phyloP scores from a whole-genome alignment of 441 rosid genomes.

The Pelargonium cotyledonis region DNA sequence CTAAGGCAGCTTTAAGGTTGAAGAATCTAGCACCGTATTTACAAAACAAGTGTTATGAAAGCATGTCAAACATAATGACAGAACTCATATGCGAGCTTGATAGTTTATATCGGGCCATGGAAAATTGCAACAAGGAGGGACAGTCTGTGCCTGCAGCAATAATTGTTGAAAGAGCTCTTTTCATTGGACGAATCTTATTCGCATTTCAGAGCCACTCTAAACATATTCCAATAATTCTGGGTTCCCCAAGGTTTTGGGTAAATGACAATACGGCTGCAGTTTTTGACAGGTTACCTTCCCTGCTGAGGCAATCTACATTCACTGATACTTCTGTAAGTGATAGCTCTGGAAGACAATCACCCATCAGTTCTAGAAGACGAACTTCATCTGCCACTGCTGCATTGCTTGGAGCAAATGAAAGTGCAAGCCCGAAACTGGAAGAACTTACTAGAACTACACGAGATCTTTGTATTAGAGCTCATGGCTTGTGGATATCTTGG shows the following conservation, averaged over 20 bases:
- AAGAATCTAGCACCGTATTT: constrained; percentile 71
- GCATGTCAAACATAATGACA: constrained; percentile 56
- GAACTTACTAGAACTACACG: constrained; percentile 51
- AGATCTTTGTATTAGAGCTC: constrained; percentile 81
- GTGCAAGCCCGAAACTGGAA: constrained; percentile 67
- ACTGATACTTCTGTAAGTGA: constrained; percentile 37
- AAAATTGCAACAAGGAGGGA: constrained; percentile 32
- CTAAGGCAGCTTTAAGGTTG: constrained; percentile 79
- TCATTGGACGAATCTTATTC: constrained; percentile 85
- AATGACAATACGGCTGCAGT: constrained; percentile 50
- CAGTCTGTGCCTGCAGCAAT: constrained; percentile 44
- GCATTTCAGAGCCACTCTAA: constrained; percentile 78
- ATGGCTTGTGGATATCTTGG: constrained; percentile 89
- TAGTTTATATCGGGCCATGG: constrained; percentile 45
- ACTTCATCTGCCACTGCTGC: constrained; percentile 74
- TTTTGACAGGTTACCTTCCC: constrained; percentile 63
- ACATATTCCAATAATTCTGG: constrained; percentile 75
- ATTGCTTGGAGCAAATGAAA: constrained; percentile 79
- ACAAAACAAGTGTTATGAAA: constrained; percentile 75
- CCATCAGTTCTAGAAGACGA: constrained; percentile 53
- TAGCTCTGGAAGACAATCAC: constrained; percentile 47
- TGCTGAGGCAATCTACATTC: constrained; percentile 53
- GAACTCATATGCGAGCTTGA: constrained; percentile 67
- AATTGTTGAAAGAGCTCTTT: constrained; percentile 79
- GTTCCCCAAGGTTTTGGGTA: constrained; percentile 95